Percentiles rank a stretch among this genome's conserved stretches.
Conservation (phyloP, 352 stramenopile species). For the Phytophthora ramorum region DNA sequence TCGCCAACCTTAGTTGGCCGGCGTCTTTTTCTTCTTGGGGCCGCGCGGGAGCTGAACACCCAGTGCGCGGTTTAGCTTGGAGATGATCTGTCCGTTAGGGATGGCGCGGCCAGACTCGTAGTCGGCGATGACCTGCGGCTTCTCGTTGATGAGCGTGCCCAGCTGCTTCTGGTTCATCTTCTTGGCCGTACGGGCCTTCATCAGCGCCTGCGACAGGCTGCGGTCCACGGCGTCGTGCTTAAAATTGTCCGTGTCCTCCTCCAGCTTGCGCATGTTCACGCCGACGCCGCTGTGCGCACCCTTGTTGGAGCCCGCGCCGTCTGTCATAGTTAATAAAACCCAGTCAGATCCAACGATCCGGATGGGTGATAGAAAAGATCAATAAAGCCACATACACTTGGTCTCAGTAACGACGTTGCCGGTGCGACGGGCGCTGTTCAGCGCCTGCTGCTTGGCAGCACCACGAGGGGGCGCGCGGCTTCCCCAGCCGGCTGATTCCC, state of each 20-base stretch:
- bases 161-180: slow-evolving; percentile 99
- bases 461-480: slow-evolving; percentile 68
- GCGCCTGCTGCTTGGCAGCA: slow-evolving; percentile 65
- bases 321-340: slow-evolving; percentile 36
- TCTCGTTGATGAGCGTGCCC: slow-evolving; percentile 95
- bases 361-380: neutral
- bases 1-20: slow-evolving; percentile 38
- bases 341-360: neutral
- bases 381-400: slow-evolving; percentile 58
- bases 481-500: slow-evolving; percentile 72
- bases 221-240: slow-evolving; percentile 89
- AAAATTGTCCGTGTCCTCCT: slow-evolving; percentile 92
- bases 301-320: slow-evolving; percentile 85
- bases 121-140: slow-evolving; percentile 97
- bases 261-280: slow-evolving; percentile 91
- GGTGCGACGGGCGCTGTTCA: slow-evolving; percentile 77
- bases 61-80: slow-evolving; percentile 96
- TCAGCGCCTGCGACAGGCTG: slow-evolving; percentile 92
- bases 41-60: slow-evolving; percentile 87
- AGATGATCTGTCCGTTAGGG: slow-evolving; percentile 97
- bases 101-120: slow-evolving; percentile 98
- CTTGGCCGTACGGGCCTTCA: slow-evolving; percentile 96
- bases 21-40: slow-evolving; percentile 69
- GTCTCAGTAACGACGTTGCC: slow-evolving; percentile 79
- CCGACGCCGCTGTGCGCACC: slow-evolving; percentile 77